Evolutionary conservation across 495 filamentous ascomycete species (phyloP).

Genomic region (Aspergillus nanangensis): DNA sequence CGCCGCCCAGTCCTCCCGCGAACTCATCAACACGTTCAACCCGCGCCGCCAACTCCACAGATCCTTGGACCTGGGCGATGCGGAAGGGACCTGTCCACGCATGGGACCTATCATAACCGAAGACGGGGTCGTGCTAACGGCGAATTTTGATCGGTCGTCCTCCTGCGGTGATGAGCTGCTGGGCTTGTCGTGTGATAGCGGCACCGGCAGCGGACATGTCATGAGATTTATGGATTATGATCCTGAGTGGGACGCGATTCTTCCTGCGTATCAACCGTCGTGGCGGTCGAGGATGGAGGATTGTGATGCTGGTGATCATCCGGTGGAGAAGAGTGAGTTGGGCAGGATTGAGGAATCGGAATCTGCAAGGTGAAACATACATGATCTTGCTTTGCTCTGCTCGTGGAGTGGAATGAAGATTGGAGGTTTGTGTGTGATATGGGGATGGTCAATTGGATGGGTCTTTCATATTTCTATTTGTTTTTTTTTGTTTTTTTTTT

Average conservation of each 20-base stretch:
- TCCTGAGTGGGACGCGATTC: not conserved
- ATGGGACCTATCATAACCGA: conserved; percentile 16
- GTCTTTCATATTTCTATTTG: not conserved
- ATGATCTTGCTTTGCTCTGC: too few relatives aligned
- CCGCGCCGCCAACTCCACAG: conserved; percentile 15
- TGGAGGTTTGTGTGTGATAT: not conserved
- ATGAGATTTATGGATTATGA: conserved; percentile 36
- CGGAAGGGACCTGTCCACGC: too few relatives aligned
- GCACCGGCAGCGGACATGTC: conserved; percentile 16
- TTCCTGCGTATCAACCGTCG: conserved; percentile 1
- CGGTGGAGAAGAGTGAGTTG: too few relatives aligned
- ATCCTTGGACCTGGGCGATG: too few relatives aligned
- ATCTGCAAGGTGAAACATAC: too few relatives aligned
- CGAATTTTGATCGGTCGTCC: conserved; percentile 23
- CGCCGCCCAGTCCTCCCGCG: conserved; percentile 17
- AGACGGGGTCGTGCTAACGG: conserved; percentile 24
- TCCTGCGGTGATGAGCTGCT: not conserved
- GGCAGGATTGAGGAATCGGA: too few relatives aligned
- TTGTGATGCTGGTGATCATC: not conserved
- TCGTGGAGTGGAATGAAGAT: too few relatives aligned
- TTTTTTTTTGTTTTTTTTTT: conserved; percentile 1
- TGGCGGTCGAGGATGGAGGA: not conserved
- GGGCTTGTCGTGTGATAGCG: not conserved
- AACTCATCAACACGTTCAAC: conserved; percentile 28
- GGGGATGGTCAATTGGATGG: too few relatives aligned